A percentile compares a stretch with the other conserved stretches of the same genome.
Evolutionary conservation across 345 rosid species (phyloP).

Genomic region (Schrenkiella parvula): DNA sequence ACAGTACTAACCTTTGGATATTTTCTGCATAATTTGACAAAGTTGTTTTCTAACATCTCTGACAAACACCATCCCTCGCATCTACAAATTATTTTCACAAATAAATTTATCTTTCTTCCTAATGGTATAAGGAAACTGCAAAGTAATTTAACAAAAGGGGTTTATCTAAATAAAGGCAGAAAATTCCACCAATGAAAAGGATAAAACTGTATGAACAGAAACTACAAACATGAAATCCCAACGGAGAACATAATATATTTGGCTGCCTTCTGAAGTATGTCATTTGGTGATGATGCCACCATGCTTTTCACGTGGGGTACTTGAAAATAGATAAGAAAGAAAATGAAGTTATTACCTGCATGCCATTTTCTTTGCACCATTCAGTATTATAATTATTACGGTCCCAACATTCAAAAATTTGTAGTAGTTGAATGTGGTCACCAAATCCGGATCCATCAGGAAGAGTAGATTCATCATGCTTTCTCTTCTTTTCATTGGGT

Average conservation of each 20-base stretch:
- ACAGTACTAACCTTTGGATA: constrained; percentile 61
- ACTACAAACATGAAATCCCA: background rate
- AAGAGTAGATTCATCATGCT: constrained; percentile 53
- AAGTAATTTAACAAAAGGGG: background rate
- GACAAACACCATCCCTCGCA: constrained; percentile 89
- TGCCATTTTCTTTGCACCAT: constrained; percentile 74
- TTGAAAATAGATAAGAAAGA: background rate
- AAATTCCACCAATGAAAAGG: background rate
- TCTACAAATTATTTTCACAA: constrained; percentile 41
- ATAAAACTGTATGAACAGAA: background rate
- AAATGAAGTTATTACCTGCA: constrained; percentile 55
- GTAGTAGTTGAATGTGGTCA: constrained; percentile 90
- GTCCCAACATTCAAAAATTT: constrained; percentile 84
- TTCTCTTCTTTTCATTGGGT: constrained; percentile 75
- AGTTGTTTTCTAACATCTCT: constrained; percentile 87
- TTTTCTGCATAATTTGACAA: constrained; percentile 86
- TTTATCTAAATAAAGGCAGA: background rate
- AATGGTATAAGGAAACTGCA: background rate
- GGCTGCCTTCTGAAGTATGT: background rate
- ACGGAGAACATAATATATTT: background rate
- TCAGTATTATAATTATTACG: constrained; percentile 52
- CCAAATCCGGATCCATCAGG: constrained; percentile 96
- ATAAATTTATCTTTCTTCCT: background rate
- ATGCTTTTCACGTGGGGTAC: background rate
- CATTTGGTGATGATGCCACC: background rate